Percentiles rank a stretch among this genome's conserved stretches.
Conservation (phyloP, 305 asterid species). For the Solanum aculeatissimum region DNA sequence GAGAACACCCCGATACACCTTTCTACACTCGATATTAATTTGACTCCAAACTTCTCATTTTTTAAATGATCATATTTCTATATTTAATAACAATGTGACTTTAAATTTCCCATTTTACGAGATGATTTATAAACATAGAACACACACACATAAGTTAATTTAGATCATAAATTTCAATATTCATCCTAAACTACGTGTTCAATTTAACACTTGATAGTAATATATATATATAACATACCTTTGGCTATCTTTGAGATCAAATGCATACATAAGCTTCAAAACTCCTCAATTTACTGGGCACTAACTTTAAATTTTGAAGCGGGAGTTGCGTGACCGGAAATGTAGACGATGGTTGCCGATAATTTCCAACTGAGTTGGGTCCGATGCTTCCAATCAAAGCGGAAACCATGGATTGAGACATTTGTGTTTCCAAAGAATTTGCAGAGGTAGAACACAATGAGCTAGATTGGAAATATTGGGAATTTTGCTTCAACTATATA, state of each 20-base stretch:
- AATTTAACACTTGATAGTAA: too few species aligned
- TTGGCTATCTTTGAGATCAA: conserved; percentile 51
- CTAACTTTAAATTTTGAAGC: conserved; percentile 8
- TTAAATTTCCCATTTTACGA: not conserved
- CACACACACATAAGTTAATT: not conserved
- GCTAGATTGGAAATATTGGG: not conserved
- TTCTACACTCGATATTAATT: not conserved
- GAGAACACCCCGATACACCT: too few species aligned
- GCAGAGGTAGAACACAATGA: not conserved
- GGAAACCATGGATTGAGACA: conserved; percentile 18
- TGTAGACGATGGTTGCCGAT: not conserved
- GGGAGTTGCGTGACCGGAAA: conserved; percentile 18
- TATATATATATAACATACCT: conserved; percentile 26
- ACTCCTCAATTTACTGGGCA: conserved; percentile 11
- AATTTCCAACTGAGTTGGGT: conserved; percentile 12
- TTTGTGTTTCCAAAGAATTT: not conserved
- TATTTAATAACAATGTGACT: not conserved
- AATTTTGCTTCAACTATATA: not conserved
- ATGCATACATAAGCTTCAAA: conserved; percentile 21
- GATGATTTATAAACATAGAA: not conserved
- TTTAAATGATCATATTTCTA: not conserved
- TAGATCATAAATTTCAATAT: not conserved
- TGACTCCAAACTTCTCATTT: not conserved
- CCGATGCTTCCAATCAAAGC: conserved; percentile 12
- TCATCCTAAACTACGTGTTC: not conserved